phyloP scores from a whole-genome alignment of 768 basidiomycete genomes.

The Pisolithus orientalis region DNA sequence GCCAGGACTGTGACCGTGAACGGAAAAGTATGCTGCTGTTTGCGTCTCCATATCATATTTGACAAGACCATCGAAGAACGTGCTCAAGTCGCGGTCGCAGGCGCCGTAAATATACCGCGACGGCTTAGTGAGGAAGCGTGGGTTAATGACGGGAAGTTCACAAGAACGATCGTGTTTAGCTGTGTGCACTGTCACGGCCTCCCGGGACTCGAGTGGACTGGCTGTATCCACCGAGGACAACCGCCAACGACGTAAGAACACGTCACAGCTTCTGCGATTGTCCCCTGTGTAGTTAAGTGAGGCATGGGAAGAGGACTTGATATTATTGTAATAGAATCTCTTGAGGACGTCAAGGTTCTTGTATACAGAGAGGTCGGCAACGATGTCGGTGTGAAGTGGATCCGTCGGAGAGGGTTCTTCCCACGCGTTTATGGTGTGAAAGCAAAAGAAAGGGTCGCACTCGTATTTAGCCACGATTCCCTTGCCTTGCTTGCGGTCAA shows the following conservation, averaged over 20 bases:
- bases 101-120: constrained; percentile 30
- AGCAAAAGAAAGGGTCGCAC: constrained; percentile 33
- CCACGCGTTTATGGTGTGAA: constrained; percentile 37
- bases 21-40: constrained; percentile 21
- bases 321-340: constrained; percentile 23
- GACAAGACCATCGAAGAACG: constrained; percentile 29
- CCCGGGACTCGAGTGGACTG: constrained; percentile 7
- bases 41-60: constrained; percentile 28
- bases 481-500: constrained; percentile 30
- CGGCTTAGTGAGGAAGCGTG: constrained; percentile 23
- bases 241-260: constrained; percentile 26
- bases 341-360: constrained; percentile 27
- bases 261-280: constrained; percentile 10
- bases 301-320: constrained; percentile 21
- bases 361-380: constrained; percentile 33
- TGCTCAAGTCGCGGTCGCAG: constrained; percentile 22
- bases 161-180: constrained; percentile 24
- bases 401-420: constrained; percentile 21
- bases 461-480: constrained; percentile 34
- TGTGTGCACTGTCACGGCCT: constrained; percentile 15
- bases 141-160: constrained; percentile 32
- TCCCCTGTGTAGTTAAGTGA: constrained; percentile 22
- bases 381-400: constrained; percentile 23
- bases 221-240: constrained; percentile 20
- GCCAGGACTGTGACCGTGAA: constrained; percentile 25